Evolutionary conservation across 2,329 filamentous ascomycete genomes (phyloP), one percentile per base, ranked within the genome.

Genomic region (Paecilomyces variotii): DNA sequence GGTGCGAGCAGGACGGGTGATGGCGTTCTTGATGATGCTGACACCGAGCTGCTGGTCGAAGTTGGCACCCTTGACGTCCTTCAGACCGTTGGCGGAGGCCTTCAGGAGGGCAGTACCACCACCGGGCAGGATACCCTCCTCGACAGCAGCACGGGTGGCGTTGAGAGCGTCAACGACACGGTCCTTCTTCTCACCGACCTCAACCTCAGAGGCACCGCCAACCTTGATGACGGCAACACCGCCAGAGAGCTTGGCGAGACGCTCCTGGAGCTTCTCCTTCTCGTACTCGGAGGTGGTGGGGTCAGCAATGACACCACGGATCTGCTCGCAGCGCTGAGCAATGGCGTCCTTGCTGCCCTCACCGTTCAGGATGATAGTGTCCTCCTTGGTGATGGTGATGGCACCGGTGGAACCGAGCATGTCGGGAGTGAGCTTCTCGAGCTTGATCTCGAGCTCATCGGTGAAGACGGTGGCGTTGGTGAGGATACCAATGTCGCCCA

Each of bases 191-290:
- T 99, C 94, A 67, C 92, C 89, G 59, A 99, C 94, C 84, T 99
- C 94, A 65, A 99, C 93, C 81, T 99, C 94, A 64, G 93, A 97
- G 64, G 92, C 85, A 76, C 94, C 94, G 70, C 94, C 94, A 64
- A 99, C 94, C 86, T 96, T 97, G 85, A 99, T 97, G 79, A 99
- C 94, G 69, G 94, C 94, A 70, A 99, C 94, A 84, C 94, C 94
- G 65, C 94, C 94, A 67, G 94, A 97, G 67, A 99, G 90, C 87
- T 99, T 99, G 69, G 94, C 94, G 62, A 99, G 90, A 81, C 94
- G 94, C 84, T 99, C 94, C 82, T 97, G 94, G 65, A 99, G 90
- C 87, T 99, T 99, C 89, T 99, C 94, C 86, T 97, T 97, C 86
- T 99, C 94, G 81, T 99, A 99, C 74, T 99, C 94, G 54, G 92